Conservation (phyloP, 331 rosid species). For the Quercus phellos region DNA sequence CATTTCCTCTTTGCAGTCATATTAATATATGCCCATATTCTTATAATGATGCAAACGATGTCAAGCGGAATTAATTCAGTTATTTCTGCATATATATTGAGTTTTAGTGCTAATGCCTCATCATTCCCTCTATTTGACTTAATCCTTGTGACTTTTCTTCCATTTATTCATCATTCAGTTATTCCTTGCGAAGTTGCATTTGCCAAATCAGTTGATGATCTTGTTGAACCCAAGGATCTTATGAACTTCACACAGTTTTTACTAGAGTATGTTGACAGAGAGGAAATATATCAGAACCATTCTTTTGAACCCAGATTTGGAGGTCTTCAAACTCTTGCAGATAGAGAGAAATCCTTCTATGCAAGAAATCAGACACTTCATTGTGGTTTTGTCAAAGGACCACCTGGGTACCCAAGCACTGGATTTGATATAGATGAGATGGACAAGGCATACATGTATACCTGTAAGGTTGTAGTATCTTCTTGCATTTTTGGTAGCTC, state of each 20-base stretch:
- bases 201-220: conserved; percentile 50
- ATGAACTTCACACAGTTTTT: conserved; percentile 57
- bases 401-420: conserved; percentile 53
- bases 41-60: neutral
- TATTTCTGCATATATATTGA: neutral
- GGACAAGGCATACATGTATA: conserved; percentile 66
- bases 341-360: conserved; percentile 74
- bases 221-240: conserved; percentile 56
- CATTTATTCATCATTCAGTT: conserved; percentile 48
- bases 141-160: conserved; percentile 15
- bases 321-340: conserved; percentile 74
- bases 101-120: neutral
- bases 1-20: neutral
- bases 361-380: conserved; percentile 65
- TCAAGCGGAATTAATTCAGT: neutral
- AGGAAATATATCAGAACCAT: conserved; percentile 32
- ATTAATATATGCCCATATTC: neutral
- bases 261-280: conserved; percentile 55
- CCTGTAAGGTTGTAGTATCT: conserved; percentile 78
- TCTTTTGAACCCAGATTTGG: conserved; percentile 71
- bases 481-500: conserved; percentile 98
- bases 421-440: conserved; percentile 77
- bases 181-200: conserved; percentile 69
- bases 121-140: conserved; percentile 16
- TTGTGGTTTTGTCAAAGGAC: conserved; percentile 84